phyloP scores from a whole-genome alignment of 2,329 filamentous ascomycete genomes.

The Juglanconis sp. region DNA sequence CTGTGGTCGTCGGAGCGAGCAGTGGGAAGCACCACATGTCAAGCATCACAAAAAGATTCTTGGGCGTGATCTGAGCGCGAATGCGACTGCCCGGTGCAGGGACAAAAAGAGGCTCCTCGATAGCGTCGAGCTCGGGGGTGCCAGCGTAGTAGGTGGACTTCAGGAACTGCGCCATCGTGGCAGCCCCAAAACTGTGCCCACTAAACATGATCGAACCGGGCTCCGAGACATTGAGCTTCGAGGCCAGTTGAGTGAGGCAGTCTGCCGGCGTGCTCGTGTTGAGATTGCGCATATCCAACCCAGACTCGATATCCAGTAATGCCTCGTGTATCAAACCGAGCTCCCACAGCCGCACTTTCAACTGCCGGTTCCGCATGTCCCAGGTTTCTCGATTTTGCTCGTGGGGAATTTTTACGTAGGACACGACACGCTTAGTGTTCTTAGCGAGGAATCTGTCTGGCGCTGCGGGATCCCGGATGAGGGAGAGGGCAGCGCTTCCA shows the following conservation, averaged over 20 bases:
- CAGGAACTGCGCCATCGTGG: slow-evolving; percentile 71
- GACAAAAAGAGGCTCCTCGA: slow-evolving; percentile 57
- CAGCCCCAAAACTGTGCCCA: slow-evolving; percentile 79
- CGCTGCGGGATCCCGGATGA: slow-evolving; percentile 61
- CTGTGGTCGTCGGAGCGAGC: slow-evolving; percentile 56
- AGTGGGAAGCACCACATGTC: slow-evolving; percentile 81
- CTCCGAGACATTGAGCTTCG: slow-evolving; percentile 63
- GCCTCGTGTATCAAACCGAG: slow-evolving; percentile 68
- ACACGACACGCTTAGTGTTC: slow-evolving; percentile 34
- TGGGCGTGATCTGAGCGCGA: slow-evolving; percentile 63
- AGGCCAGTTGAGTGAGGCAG: slow-evolving; percentile 56
- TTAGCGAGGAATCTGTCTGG: slow-evolving; percentile 35
- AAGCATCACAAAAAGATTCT: slow-evolving; percentile 65
- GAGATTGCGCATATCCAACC: slow-evolving; percentile 47
- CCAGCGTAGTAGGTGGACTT: slow-evolving; percentile 73
- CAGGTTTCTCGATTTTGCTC: slow-evolving; percentile 63
- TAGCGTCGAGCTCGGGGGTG: slow-evolving; percentile 40
- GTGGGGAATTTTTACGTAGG: slow-evolving; percentile 58
- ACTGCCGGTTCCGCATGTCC: slow-evolving; percentile 64
- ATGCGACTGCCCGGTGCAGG: slow-evolving; percentile 56
- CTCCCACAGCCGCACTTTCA: slow-evolving; percentile 77
- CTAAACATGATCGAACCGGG: slow-evolving; percentile 72
- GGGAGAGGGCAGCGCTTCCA: slow-evolving; percentile 72
- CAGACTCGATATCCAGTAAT: slow-evolving; percentile 62
- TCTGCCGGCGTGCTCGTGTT: slow-evolving; percentile 44